phyloP scores from a whole-genome alignment of 2,329 filamentous ascomycete species.

The Aureobasidium sp. region DNA sequence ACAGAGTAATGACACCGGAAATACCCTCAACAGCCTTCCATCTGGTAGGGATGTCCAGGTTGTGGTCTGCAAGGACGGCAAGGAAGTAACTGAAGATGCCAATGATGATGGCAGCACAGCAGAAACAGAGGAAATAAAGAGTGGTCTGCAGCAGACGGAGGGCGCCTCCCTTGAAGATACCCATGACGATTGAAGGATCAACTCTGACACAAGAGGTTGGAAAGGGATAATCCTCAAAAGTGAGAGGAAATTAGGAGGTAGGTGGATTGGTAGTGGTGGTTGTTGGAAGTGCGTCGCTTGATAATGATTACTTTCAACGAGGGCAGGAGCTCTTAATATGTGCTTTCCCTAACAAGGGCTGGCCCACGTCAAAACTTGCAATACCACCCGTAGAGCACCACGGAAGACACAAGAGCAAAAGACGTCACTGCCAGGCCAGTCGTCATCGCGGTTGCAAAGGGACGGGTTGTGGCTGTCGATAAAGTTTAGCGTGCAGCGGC shows the following conservation, averaged over 20 bases:
- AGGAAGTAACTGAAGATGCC: constrained; percentile 72
- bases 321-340: constrained; percentile 3
- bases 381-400: neutral
- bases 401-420: neutral
- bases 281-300: neutral
- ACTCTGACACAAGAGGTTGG: neutral
- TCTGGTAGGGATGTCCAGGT: constrained; percentile 55
- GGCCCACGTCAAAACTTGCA: neutral
- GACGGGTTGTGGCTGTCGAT: constrained; percentile 7
- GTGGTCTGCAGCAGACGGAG: constrained; percentile 58
- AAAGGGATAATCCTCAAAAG: neutral
- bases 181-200: constrained; percentile 22
- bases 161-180: constrained; percentile 44
- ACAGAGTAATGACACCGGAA: constrained; percentile 65
- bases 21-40: constrained; percentile 57
- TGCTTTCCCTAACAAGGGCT: neutral
- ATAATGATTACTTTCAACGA: neutral
- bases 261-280: neutral
- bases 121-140: constrained; percentile 67
- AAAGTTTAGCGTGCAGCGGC: constrained; percentile 5
- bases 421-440: neutral
- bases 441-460: neutral
- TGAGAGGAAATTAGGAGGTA: neutral
- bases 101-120: constrained; percentile 65
- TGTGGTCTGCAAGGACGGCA: constrained; percentile 59